Base-by-base conservation (phyloP, 768 basidiomycete genomes). In the Lentinula sp. region DNA sequence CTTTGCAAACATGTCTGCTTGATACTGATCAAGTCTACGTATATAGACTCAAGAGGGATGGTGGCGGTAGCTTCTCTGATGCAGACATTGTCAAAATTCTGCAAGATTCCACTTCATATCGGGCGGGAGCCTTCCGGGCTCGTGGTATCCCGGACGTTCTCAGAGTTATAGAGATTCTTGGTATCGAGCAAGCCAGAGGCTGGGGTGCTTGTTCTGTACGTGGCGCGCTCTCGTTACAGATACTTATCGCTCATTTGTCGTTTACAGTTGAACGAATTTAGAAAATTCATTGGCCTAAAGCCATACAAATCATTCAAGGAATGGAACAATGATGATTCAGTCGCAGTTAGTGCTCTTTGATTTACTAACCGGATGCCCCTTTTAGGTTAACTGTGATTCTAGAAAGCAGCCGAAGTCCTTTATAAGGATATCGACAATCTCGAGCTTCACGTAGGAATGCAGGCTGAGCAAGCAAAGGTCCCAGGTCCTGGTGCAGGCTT, bases 381-480 rank as follows among this genome's bases (percentile, higher is more conserved):
- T 42, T 56, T 32, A 2, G 3, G 42, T 23, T 53, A n/a, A 52
- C 55, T 13, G 12, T 37, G 36, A 18, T 60, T 45, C 10, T 62
- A 74, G 73, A 64, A 49, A 23, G 68, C 75, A 18, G 75, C 75
- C 2, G 61, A 67, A 3, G 62, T 62, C 35, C 61, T 78, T 35
- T 78, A 78, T 57, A 67, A 69, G 1, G 68, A 75, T 55, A 67
- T 76, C 54, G 72, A 77, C 61, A 74, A 76, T 50, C 65, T 78
- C 10, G 77, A 78, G 64, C 72, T 78, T 9, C 75, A 78, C 56
- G 65, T 63, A 39, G 77, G 75, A 10, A 63, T 72, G 39, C 71
- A 71, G 60, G 82, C 82, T 4, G 85, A 87, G 65, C 76, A 85
- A 61, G 71, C 82, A 12, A 87, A 86, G 69, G 69, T 69, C 1